These are phyloP conservation scores for Guadua angustifolia DNA, from an alignment of 176 grass and related monocot genomes.

Conservation along the genomic window DNA sequence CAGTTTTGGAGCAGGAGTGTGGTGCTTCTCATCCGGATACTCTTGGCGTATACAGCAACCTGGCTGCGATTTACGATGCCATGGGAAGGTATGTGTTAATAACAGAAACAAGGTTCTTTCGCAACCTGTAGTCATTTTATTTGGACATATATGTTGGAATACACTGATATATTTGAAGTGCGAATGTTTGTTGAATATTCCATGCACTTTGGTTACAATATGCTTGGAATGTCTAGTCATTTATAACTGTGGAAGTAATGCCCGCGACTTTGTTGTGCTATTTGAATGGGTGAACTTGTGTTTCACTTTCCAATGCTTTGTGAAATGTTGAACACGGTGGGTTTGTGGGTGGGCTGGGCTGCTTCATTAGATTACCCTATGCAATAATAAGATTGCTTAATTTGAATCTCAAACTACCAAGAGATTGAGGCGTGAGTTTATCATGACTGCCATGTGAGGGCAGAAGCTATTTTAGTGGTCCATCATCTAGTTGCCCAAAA, in stretches of 20 bases:
- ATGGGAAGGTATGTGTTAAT: conserved; percentile 79
- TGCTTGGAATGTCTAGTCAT: not conserved
- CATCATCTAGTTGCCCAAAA: conserved; percentile 27
- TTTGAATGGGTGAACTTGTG: not conserved
- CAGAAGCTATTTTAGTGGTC: conserved; percentile 27
- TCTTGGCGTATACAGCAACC: conserved; percentile 93
- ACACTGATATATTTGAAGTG: not conserved
- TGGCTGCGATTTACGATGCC: conserved; percentile 94
- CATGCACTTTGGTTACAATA: not conserved
- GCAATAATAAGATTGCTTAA: not conserved
- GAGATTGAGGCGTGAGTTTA: not conserved
- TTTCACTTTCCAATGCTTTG: not conserved
- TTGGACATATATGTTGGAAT: not conserved
- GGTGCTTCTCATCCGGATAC: conserved; percentile 82
- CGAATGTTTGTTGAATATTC: not conserved
- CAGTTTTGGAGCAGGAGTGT: conserved; percentile 86
- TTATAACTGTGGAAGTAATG: conserved; percentile 3
- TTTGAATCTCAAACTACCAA: conserved; percentile 18
- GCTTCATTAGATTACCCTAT: conserved; percentile 19
- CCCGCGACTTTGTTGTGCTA: not conserved
- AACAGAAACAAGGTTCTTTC: not conserved
- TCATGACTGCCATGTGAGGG: not conserved
- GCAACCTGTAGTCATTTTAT: not conserved
- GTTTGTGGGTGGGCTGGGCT: not conserved
- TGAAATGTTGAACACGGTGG: conserved; percentile 24